A percentile compares a stretch with the other conserved stretches of the same genome.
These are phyloP conservation scores for Annulohypoxylon maeteangense DNA, from an alignment of 495 filamentous ascomycete species.

Conservation along the genomic window DNA sequence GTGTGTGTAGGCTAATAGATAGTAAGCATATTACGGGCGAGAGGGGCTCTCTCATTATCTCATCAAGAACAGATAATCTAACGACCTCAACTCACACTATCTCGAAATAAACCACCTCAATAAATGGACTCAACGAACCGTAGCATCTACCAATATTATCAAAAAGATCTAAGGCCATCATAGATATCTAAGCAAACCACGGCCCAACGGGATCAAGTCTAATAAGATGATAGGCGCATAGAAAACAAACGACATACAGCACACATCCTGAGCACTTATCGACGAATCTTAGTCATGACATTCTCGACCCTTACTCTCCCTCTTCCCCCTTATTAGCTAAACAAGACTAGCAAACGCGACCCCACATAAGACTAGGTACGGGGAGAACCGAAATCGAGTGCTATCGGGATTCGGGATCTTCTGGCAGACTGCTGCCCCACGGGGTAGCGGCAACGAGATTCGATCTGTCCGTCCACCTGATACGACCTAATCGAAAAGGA, in stretches of 20 bases:
- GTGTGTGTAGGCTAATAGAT: neutral
- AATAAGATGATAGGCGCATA: neutral
- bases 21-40: neutral
- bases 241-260: neutral
- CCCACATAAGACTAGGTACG: neutral
- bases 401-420: neutral
- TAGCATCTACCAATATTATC: no score
- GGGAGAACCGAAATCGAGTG: neutral
- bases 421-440: neutral
- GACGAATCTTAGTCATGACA: slow-evolving; percentile 1
- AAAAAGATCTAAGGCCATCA: neutral
- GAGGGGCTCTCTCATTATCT: neutral
- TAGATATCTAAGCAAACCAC: neutral
- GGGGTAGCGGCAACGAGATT: neutral
- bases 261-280: neutral
- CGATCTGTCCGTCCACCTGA: no score
- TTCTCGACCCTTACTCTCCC: neutral
- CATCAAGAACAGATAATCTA: neutral
- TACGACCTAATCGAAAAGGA: neutral
- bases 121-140: neutral
- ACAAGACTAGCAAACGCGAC: neutral
- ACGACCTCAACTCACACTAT: neutral
- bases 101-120: neutral
- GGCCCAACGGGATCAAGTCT: neutral
- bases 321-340: neutral